phyloP scores from a whole-genome alignment of 306 rosid species.

The Morella rubra region DNA sequence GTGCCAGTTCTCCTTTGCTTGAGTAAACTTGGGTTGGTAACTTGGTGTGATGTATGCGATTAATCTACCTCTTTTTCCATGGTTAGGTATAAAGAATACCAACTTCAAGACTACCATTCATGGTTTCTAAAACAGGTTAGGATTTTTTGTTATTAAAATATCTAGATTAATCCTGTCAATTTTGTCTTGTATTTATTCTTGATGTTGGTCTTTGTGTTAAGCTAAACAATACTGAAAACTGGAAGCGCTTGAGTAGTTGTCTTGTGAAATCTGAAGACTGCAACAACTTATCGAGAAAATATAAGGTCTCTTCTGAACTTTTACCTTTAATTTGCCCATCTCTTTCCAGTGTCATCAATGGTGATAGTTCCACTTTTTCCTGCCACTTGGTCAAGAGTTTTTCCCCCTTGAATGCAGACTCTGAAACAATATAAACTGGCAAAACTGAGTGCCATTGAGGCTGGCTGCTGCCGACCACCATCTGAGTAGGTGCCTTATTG shows the following conservation, averaged over 20 bases:
- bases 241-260: slow-evolving; percentile 75
- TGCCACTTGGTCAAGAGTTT: neutral
- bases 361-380: slow-evolving; percentile 5
- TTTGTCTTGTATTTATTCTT: slow-evolving; percentile 21
- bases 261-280: slow-evolving; percentile 89
- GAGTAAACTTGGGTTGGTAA: neutral
- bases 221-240: slow-evolving; percentile 81
- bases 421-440: slow-evolving; percentile 70
- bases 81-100: slow-evolving; percentile 92
- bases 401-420: slow-evolving; percentile 49
- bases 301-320: slow-evolving; percentile 56
- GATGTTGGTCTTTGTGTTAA: slow-evolving; percentile 29
- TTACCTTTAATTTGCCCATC: slow-evolving; percentile 7
- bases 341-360: slow-evolving; percentile 7
- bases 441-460: slow-evolving; percentile 76
- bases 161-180: neutral
- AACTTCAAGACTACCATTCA: slow-evolving; percentile 84
- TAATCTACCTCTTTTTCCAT: slow-evolving; percentile 26
- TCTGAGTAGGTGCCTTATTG: slow-evolving; percentile 62
- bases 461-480: slow-evolving; percentile 96
- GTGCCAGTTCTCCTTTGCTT: slow-evolving; percentile 13
- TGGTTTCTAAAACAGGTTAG: slow-evolving; percentile 89
- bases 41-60: slow-evolving; percentile 11
- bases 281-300: slow-evolving; percentile 61
- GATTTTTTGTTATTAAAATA: slow-evolving; percentile 5